Evolutionary conservation across 2,329 filamentous ascomycete genomes (phyloP), one percentile per base, ranked within the genome.

Genomic region (Colletotrichum cuscutae): DNA sequence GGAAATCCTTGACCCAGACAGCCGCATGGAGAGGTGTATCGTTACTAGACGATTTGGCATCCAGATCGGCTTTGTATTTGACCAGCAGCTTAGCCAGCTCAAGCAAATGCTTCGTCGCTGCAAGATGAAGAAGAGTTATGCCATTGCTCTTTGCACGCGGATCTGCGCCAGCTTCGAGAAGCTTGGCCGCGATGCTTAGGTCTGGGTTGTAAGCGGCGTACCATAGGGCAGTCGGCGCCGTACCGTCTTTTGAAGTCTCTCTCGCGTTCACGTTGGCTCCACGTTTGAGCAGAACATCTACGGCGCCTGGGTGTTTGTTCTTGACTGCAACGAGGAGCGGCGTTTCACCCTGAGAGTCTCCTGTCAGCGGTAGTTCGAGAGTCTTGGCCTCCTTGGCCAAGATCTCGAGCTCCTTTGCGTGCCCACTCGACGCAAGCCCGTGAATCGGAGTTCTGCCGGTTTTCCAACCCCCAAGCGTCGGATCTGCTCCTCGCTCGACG

Each of bases 11-110:
- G 22, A 12, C 22, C 28, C 46, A 59, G 7, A 61, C 60, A 6
- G 68, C 71, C 15, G 30, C 11, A 5, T 73, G 68, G 2, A 73
- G 68, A 8, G 68, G 68, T 15, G 60, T 61, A 15, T 61, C 60
- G 22, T 54, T 28, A n/a, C 58, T 46, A 5, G 42, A 37, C n/a
- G 52, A 22, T 19, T 61, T 35, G 12, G 59, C 61, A 15, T 71
- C 28, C 22, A 65, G 8, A 12, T 61, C 32, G 24, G 68, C 71
- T 19, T 62, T 63, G 28, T 56, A 12, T 26, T 35, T 58, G 22
- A 62, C 19, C 9, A 73, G 49, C 6, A 73, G 56, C 28, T 53
- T 35, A 6, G 42, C 61, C 56, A 67, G 56, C 24, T 46, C 52
- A 8, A 35, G 32, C 30, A 42, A 70, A 11, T 46, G 68, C 24